Base-by-base conservation (phyloP, 768 basidiomycete species). In the Mycena leptocephala region DNA sequence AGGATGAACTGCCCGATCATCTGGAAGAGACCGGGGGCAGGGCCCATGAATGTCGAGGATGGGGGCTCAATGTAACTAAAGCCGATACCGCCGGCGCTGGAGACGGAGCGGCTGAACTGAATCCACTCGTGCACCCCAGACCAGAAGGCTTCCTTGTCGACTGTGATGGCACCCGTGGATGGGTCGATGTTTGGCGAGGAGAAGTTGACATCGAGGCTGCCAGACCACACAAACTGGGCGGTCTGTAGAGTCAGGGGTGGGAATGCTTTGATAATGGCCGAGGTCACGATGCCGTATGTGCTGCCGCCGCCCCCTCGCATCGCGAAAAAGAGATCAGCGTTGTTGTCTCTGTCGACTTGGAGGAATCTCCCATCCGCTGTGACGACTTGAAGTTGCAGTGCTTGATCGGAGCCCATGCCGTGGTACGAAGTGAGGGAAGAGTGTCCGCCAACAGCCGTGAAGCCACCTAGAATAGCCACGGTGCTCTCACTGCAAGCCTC, bases 111-210 rank as follows among this genome's bases (percentile, higher is more conserved):
- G 62, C 62, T 63, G 39, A 63, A 63, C 62, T 63, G 62, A 43
- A 63, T 63, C 62, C 62, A 63, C 62, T 63, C 62, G 39, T 39
- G 62, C 62, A 63, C 62, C 2, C 62, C 62, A 20, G 62, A 63
- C 62, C 62, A 63, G 62, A 63, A 63, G 62, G 39, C 14, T 63
- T 63, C 62, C 62, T 63, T 63, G 62, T 63, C 62, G 62, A 63
- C 62, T 63, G 62, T 63, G 62, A 63, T 63, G 14, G 41, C 39
- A 63, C 62, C 62, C 62, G 62, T 63, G 62, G 62, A 63, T 43
- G 62, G 62, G 39, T 63, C 39, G 62, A 63, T 63, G 39, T 14
- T 43, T 63, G 62, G 62, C 16, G 58, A 61, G 62, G 62, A 20
- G 62, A 63, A 63, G 62, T 63, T 63, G 62, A 39, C 37, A 43